Evolutionary conservation across 768 basidiomycete species (phyloP), one percentile per base, ranked within the genome.

Genomic region (Rickenella mellea): DNA sequence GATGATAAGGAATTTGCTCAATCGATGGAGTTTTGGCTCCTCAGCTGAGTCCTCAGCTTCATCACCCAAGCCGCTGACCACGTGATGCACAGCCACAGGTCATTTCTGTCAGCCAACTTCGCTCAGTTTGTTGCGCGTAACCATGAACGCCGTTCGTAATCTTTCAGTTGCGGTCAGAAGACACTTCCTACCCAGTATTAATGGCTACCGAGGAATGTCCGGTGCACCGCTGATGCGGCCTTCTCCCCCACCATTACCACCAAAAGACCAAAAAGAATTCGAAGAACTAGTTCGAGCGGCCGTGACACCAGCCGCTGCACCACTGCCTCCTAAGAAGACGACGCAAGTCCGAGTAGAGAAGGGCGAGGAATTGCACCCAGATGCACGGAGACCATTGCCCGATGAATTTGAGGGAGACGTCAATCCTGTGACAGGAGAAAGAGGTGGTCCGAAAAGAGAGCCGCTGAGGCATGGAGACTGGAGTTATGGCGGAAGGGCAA

Each of bases 401-500:
- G 68, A 79, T 8, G 80, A 85, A 50, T 92, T 91, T 52, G 76
- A 83, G 44, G 91, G 90, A 15, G 80, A 90, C 32, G 59, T 68
- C 27, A 91, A 94, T 52, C 91, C 90, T 1, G 50, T 50, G 2
- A 94, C 91, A 2, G 91, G 91, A 10, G 91, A 94, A 60, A 63
- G 72, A 36, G 88, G 86, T 0, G 91, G 91, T 0, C 91, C 91
- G 17, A 93, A 92, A 66, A 70, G 67, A 24, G 91, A 94, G 56
- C 91, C 91, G 11, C 73, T 92, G 8, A 62, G 69, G 27, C 68
- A 71, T 33, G 83, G 83, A 2, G 90, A 92, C 55, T 93, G 90
- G 90, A 92, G 87, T 51, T 87, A 82, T 65, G 88, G 86, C 52
- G 90, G 90, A 9, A 70, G 87, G 19, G 88, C 88, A 21, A 85